Conservation (phyloP, 345 rosid genomes). For the Eucalyptus erythrocorys region DNA sequence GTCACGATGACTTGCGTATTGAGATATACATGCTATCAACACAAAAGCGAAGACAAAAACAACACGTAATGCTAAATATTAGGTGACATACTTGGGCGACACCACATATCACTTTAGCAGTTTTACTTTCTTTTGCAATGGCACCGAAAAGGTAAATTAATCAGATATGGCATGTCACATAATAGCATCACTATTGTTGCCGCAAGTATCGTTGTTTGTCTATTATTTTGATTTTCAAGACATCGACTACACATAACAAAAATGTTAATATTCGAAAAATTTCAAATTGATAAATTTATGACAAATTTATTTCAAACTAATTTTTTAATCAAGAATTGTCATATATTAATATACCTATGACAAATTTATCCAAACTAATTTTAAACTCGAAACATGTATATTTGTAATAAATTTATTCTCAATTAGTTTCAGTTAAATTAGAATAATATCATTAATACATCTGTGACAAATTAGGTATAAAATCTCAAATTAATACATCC, state of each 20-base stretch:
- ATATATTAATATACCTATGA: fast-evolving
- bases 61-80: background rate
- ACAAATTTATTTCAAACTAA: too few species aligned
- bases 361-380: too few species aligned
- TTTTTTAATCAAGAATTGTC: fast-evolving
- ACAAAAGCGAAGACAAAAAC: fast-evolving
- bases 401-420: too few species aligned
- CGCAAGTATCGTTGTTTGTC: background rate
- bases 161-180: background rate
- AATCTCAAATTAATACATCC: too few species aligned
- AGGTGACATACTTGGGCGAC: fast-evolving
- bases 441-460: background rate
- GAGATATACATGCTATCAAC: background rate
- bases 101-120: background rate
- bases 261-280: fast-evolving
- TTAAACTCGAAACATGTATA: too few species aligned
- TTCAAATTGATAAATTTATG: fast-evolving
- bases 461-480: fast-evolving
- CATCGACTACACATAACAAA: fast-evolving
- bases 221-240: background rate
- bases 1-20: background rate
- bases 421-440: too few species aligned
- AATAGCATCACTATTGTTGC: background rate
- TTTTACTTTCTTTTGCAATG: background rate
- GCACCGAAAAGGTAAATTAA: background rate